Base-by-base conservation (phyloP, 805 yeast species). In the Teunomyces kruisii region DNA sequence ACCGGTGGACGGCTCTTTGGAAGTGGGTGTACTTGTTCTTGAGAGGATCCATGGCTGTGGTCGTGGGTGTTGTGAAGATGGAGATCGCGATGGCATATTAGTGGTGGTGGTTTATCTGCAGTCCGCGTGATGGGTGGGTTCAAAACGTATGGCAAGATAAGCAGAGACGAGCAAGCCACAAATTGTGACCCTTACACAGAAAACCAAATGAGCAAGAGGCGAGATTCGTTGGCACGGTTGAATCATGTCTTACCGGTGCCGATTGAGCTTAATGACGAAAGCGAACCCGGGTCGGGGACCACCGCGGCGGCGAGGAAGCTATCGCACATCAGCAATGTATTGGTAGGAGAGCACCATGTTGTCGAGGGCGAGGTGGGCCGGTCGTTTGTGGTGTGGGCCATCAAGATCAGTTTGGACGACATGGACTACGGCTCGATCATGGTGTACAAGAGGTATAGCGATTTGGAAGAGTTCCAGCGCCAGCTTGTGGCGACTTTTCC, bases 391-490 rank as follows among this genome's bases (percentile, higher is more conserved):
- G 73, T 64, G 17, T 72, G 77, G 77, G 42, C 66, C 2, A 62
- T 72, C 9, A 61, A 64, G 38, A 60, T 72, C 5, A 64, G 67
- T 3, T 52, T 72, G 16, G 63, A 71, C 43, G 73, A 68, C 39
- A 62, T 68, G 5, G 52, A 56, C 22, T 64, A 64, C 48, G 65
- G 77, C 3, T 67, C 67, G 47, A 71, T 85, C 14, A 58, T 65
- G 37, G 54, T 80, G 3, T 76, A 80, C 57, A 80, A 78, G 57
- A 60, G 96, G 31, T 88, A 84, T 61, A 76, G 80, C 29, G 92
- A 87, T 37, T 78, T 88, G 48, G 82, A 65, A 32, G 49, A 46
- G 27, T 68, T 88, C 29, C 69, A 84, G 19, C 54, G 54, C 1
- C 48, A 53, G 4, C 59, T 85, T 15, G 56, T 54, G 10, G 39